phyloP scores from a whole-genome alignment of 2,329 filamentous ascomycete species.

The Macrophomina pseudophaseolina region DNA sequence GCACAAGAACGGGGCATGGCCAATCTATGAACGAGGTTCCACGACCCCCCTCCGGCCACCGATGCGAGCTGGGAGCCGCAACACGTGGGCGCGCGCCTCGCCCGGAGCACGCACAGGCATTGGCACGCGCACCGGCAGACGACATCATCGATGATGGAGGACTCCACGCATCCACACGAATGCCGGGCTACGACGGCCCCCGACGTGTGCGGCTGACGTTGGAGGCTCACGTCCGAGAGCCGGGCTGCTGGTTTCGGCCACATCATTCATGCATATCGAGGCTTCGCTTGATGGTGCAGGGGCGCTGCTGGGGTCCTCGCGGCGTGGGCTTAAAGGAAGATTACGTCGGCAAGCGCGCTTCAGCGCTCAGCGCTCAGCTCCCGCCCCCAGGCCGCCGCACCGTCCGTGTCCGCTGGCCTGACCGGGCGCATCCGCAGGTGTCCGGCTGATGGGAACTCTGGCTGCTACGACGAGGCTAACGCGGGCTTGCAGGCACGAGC shows the following conservation, averaged over 20 bases:
- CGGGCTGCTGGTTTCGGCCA: neutral
- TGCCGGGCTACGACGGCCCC: neutral
- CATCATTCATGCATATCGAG: slow-evolving; percentile 6
- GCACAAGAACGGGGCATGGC: neutral
- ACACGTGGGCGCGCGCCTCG: slow-evolving; percentile 8
- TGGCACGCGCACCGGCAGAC: neutral
- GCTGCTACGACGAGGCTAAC: slow-evolving; percentile 5
- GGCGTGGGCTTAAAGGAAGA: neutral
- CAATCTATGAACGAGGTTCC: neutral
- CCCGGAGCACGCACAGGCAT: no score
- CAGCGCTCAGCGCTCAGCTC: neutral
- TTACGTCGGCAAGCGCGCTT: slow-evolving; percentile 18
- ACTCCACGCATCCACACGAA: neutral
- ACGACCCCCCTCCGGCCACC: neutral
- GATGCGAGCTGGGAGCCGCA: slow-evolving; percentile 4
- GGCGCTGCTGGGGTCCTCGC: slow-evolving; percentile 7
- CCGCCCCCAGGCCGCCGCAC: neutral
- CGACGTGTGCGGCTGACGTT: slow-evolving; percentile 3
- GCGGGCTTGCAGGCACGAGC: neutral
- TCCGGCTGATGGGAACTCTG: neutral
- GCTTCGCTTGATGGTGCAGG: neutral
- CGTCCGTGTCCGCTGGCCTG: slow-evolving; percentile 17
- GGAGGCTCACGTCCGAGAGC: slow-evolving; percentile 13
- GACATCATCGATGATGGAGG: neutral
- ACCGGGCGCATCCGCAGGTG: slow-evolving; percentile 11